Evolutionary conservation across 257 asterid species (phyloP), one percentile per base, ranked within the genome.

Genomic region (Fraxinus anomala): DNA sequence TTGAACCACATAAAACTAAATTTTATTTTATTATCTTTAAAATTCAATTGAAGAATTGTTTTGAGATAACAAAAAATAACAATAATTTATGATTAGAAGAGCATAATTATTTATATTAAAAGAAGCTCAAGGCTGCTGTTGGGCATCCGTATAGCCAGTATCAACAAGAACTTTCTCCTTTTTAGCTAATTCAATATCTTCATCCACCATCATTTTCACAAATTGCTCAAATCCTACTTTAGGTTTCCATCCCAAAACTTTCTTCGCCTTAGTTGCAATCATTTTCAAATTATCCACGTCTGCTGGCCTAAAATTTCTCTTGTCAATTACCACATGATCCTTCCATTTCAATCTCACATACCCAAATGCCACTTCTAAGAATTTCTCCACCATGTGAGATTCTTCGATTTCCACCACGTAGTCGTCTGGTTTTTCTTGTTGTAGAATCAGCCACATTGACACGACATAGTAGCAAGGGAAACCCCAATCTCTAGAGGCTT

Each of bases 401-500:
- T 96, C 98, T 88, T 96, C 99, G 0, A 97, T 96, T 6, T 98
- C 99, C 76, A 96, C 99, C 37, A 96, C 99, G 37, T 96, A 96
- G 61, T 96, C 98, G 31, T 92, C 98, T 7, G 98, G 87, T 83
- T 93, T 88, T 37, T 96, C 99, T 83, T 93, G 97, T 83, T 96
- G 98, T 65, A 96, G 90, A 98, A 93, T 95, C 94, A 95, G 59
- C 99, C 99, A 95, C 98, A 95, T 95, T 16, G 98, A 97, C 87
- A 93, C 99, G 31, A 95, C 98, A 42, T 95, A 95, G 79, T 93
- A 97, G 14, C 98, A 98, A 0, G 99, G 97, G 67, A 93, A 95
- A 0, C 99, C 98, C 99, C 99, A 95, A 8, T 95, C 99, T 73
- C 98, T 86, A 0, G 98, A 91, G 1, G 99, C 97, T 77, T 93